These are phyloP conservation scores for Ulota crispa DNA, from an alignment of 225 moss, liverwort and hornwort genomes.

Conservation along the genomic window DNA sequence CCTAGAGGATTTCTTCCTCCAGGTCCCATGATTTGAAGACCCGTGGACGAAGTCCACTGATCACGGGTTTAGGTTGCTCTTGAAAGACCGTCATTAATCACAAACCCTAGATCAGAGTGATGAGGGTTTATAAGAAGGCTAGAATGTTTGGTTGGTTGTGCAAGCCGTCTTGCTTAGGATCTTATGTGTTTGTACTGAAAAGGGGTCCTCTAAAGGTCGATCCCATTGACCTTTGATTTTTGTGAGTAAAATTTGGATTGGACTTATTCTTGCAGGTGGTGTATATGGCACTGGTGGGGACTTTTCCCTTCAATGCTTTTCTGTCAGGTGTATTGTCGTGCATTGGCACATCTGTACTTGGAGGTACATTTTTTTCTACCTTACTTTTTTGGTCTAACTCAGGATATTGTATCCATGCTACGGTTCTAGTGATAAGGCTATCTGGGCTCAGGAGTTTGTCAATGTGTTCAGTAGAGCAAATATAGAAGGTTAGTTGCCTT, in stretches of 20 bases:
- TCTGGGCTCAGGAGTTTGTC: neutral
- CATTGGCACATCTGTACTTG: slow-evolving; percentile 88
- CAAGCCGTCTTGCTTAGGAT: neutral
- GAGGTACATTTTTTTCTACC: slow-evolving; percentile 45
- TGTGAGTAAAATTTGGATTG: neutral
- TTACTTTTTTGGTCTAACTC: neutral
- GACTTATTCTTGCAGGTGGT: slow-evolving; percentile 57
- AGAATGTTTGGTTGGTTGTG: neutral
- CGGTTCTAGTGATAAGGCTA: neutral
- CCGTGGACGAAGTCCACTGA: neutral
- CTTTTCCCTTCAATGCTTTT: slow-evolving; percentile 98
- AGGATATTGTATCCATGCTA: neutral
- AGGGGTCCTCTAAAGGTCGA: neutral
- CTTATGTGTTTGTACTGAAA: neutral
- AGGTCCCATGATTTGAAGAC: neutral
- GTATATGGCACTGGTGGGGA: slow-evolving; percentile 87
- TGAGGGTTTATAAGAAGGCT: neutral
- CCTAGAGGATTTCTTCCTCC: neutral
- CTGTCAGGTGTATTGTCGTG: slow-evolving; percentile 86
- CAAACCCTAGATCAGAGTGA: neutral
- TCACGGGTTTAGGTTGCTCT: neutral
- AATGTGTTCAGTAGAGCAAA: neutral
- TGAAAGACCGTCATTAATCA: neutral
- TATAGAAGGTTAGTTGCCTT: neutral
- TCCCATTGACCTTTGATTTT: neutral